phyloP scores from a whole-genome alignment of 371 early-diverging fungal species.

The Zancudomyces culisetae region DNA sequence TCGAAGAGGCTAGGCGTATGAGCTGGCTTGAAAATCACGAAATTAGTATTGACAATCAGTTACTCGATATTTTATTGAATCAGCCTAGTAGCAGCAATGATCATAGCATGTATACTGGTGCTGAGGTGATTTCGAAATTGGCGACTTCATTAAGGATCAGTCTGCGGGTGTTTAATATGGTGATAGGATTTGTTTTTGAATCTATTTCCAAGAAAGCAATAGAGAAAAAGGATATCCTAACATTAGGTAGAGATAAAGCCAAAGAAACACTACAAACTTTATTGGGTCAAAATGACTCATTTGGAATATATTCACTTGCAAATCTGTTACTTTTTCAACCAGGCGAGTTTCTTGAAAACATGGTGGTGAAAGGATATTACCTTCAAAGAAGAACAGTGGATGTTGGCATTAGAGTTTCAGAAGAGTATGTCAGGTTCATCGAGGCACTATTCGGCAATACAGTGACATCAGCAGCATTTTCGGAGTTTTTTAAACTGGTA shows the following conservation, averaged over 20 bases:
- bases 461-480: conserved; percentile 70
- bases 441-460: conserved; percentile 84
- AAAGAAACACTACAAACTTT: not conserved
- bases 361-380: conserved; percentile 33
- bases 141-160: conserved; percentile 1
- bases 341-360: not conserved
- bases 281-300: not conserved
- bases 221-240: not conserved
- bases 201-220: not conserved
- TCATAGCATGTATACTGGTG: not conserved
- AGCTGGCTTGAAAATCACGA: not conserved
- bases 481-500: conserved; percentile 58
- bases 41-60: not conserved
- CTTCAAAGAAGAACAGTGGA: conserved; percentile 48
- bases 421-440: conserved; percentile 71
- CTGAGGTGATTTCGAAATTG: not conserved
- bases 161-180: not conserved
- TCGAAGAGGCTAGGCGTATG: not conserved
- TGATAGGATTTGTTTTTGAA: not conserved
- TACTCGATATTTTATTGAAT: not conserved
- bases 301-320: not conserved
- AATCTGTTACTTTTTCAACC: not conserved
- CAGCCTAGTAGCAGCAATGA: not conserved
- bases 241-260: not conserved
- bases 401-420: conserved; percentile 54